phyloP scores from a whole-genome alignment of 2,329 filamentous ascomycete genomes.

The Paraphaeosphaeria sporulosa region DNA sequence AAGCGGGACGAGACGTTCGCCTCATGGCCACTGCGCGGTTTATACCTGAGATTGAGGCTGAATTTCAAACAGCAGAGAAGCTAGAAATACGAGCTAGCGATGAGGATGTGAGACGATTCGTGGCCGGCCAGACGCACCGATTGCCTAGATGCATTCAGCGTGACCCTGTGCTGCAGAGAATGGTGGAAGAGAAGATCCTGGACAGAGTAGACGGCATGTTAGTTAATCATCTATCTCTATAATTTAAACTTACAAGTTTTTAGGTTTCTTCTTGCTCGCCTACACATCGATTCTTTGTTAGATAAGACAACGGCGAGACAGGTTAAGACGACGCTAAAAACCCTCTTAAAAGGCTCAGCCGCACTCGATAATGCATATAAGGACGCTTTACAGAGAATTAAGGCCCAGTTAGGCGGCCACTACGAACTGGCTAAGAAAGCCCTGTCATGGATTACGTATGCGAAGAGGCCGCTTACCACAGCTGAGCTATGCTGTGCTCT shows the following conservation, averaged over 20 bases:
- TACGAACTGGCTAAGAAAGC: conserved; percentile 42
- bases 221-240: conserved; percentile 16
- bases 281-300: conserved; percentile 16
- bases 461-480: conserved; percentile 20
- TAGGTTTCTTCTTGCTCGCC: too few relatives aligned
- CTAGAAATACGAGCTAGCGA: background rate
- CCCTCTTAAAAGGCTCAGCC: conserved; percentile 5
- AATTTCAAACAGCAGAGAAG: background rate
- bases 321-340: conserved; percentile 10
- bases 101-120: background rate
- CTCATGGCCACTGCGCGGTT: conserved; percentile 26
- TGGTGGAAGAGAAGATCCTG: conserved; percentile 25
- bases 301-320: conserved; percentile 16
- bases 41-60: background rate
- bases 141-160: background rate
- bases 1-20: conserved; percentile 12
- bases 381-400: conserved; percentile 42
- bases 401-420: conserved; percentile 41
- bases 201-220: conserved; percentile 27
- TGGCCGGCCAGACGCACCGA: too few relatives aligned
- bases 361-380: conserved; percentile 13
- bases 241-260: too few relatives aligned
- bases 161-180: background rate
- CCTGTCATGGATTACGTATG: too few relatives aligned
- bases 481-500: conserved; percentile 28